A percentile compares a stretch with the other conserved stretches of the same genome.
Conservation (phyloP, 768 basidiomycete species). For the Multifurca ochricompacta region DNA sequence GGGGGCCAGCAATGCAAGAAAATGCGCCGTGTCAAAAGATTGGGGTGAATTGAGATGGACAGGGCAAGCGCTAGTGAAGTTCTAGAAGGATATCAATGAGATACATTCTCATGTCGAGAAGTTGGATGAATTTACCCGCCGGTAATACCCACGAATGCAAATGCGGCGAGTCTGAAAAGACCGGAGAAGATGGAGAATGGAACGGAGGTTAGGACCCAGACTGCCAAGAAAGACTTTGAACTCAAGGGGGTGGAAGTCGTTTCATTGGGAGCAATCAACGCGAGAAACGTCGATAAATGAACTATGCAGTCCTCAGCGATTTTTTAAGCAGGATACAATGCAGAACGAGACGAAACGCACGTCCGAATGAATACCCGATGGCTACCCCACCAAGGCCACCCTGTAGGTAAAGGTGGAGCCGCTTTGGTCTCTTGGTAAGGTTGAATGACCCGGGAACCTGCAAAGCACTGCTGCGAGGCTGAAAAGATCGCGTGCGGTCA, state of each 20-base stretch:
- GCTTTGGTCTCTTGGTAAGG: conserved; percentile 22
- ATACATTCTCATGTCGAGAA: not conserved
- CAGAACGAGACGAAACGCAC: conserved; percentile 32
- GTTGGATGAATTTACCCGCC: conserved; percentile 41
- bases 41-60: conserved; percentile 48
- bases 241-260: conserved; percentile 39
- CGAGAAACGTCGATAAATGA: conserved; percentile 52
- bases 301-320: conserved; percentile 30
- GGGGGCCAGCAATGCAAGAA: conserved; percentile 33
- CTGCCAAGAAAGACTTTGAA: conserved; percentile 45
- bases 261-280: conserved; percentile 47
- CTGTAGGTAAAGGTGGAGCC: conserved; percentile 38
- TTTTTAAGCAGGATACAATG: conserved; percentile 3
- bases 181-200: conserved; percentile 43
- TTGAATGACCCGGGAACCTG: conserved; percentile 23
- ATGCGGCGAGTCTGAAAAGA: conserved; percentile 45
- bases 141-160: conserved; percentile 40
- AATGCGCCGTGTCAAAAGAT: conserved; percentile 41
- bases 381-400: conserved; percentile 59
- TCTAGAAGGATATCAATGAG: conserved; percentile 24
- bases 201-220: conserved; percentile 50
- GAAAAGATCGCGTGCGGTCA: conserved; percentile 59
- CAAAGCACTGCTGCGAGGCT: conserved; percentile 32
- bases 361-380: conserved; percentile 50
- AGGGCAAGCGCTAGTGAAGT: conserved; percentile 41